These are phyloP conservation scores for Eimeria brunetti DNA, from an alignment of 169 alveolate species.

Conservation along the genomic window DNA sequence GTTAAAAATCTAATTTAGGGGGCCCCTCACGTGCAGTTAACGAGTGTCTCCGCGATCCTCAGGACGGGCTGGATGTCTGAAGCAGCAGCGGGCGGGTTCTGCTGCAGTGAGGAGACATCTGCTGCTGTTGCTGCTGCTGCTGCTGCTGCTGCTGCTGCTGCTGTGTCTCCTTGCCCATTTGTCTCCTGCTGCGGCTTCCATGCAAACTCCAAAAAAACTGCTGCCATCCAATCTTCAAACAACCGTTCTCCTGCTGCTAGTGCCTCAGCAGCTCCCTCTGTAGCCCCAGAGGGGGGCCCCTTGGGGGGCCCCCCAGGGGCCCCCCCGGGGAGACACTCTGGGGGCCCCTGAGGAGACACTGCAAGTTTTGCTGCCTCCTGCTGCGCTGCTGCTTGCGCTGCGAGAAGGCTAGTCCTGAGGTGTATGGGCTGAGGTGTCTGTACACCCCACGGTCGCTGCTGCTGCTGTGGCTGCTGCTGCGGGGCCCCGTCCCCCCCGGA, in stretches of 20 bases:
- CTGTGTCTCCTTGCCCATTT: background rate
- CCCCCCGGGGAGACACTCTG: too few relatives aligned
- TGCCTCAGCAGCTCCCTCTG: slow-evolving; percentile 18
- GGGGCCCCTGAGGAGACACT: background rate
- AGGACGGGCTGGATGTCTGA: slow-evolving; percentile 9
- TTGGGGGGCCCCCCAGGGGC: too few relatives aligned
- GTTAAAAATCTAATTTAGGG: background rate
- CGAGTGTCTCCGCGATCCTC: slow-evolving; percentile 50
- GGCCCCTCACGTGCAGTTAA: slow-evolving; percentile 44
- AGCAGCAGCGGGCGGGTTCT: background rate
- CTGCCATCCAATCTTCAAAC: slow-evolving; percentile 17
- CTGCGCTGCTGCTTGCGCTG: slow-evolving; percentile 15
- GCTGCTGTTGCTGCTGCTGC: too few relatives aligned
- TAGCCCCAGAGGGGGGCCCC: background rate
- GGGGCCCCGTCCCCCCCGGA: background rate
- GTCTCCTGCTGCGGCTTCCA: background rate
- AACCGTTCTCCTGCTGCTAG: slow-evolving; percentile 39
- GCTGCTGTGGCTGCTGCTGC: slow-evolving; percentile 6
- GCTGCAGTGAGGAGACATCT: background rate
- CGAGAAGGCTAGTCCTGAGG: background rate
- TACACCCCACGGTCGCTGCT: background rate
- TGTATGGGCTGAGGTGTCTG: background rate
- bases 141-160: background rate
- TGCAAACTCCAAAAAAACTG: background rate
- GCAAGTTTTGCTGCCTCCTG: background rate